Conservation (phyloP, 257 asterid genomes). For the Solanum piurae region DNA sequence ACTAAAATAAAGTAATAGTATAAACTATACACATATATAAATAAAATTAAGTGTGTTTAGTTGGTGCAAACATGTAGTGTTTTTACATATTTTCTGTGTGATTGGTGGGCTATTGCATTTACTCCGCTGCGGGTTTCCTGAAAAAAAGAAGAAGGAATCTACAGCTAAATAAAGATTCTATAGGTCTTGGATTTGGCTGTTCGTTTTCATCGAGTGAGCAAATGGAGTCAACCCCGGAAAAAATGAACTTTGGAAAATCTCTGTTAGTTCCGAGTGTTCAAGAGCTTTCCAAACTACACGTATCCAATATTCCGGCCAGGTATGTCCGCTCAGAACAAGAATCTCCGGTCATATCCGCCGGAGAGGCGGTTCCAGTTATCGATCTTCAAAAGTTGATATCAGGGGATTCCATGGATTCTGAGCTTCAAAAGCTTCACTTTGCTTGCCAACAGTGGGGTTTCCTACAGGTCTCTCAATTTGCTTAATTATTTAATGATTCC, state of each 20-base stretch:
- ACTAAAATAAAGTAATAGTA: no score
- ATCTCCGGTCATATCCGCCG: not conserved
- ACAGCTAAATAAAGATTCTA: not conserved
- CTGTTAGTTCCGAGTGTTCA: constrained; percentile 43
- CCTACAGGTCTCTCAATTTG: constrained; percentile 27
- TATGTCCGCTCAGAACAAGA: constrained; percentile 21
- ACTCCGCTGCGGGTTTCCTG: no score
- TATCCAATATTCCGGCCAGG: constrained; percentile 20
- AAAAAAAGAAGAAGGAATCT: not conserved
- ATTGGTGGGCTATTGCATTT: no score
- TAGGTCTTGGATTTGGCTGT: not conserved
- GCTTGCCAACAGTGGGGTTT: constrained; percentile 66
- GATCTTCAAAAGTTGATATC: constrained; percentile 18
- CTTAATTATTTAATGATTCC: no score
- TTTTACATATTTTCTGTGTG: no score
- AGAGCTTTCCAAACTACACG: constrained; percentile 26
- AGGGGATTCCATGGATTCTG: constrained; percentile 10
- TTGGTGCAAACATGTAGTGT: no score
- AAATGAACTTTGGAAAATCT: constrained; percentile 31
- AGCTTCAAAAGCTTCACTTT: constrained; percentile 30
- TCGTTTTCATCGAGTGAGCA: not conserved
- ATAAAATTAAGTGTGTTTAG: no score
- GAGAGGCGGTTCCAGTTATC: constrained; percentile 14
- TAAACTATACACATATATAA: no score
- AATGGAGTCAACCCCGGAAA: constrained; percentile 1